Conservation (phyloP, 2,329 filamentous ascomycete genomes). For the Lecanicillium sp. region DNA sequence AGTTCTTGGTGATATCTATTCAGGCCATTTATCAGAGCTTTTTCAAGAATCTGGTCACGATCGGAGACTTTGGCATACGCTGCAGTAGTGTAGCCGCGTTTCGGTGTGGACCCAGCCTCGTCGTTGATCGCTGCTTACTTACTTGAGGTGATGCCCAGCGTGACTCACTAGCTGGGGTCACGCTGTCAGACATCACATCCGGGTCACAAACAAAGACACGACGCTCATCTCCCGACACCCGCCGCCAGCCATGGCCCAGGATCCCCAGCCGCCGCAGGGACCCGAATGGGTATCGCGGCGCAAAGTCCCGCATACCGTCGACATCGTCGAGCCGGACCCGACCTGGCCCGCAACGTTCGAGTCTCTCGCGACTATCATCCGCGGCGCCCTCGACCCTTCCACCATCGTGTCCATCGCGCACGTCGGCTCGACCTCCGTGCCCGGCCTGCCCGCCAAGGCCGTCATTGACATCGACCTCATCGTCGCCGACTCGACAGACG, state of each 20-base stretch:
- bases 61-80: neutral
- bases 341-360: conserved; percentile 25
- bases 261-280: too few species aligned
- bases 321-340: conserved; percentile 25
- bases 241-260: neutral
- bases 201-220: neutral
- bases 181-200: neutral
- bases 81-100: neutral
- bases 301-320: conserved; percentile 15
- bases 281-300: conserved; percentile 14
- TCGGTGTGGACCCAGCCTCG: too few species aligned
- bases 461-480: conserved; percentile 42
- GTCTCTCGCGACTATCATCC: conserved; percentile 22
- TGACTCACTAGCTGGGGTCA: too few species aligned
- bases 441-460: conserved; percentile 37
- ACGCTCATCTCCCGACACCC: neutral
- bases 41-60: too few species aligned
- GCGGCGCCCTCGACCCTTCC: conserved; percentile 22
- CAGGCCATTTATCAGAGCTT: too few species aligned
- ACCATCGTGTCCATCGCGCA: conserved; percentile 31
- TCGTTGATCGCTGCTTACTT: too few species aligned
- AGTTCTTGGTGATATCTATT: too few species aligned
- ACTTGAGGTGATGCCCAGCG: too few species aligned
- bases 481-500: conserved; percentile 28
- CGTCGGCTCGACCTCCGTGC: conserved; percentile 40